A percentile compares a stretch with the other conserved stretches of the same genome.
Evolutionary conservation across 768 basidiomycete species (phyloP).

Genomic region (Leccinum arenicola): DNA sequence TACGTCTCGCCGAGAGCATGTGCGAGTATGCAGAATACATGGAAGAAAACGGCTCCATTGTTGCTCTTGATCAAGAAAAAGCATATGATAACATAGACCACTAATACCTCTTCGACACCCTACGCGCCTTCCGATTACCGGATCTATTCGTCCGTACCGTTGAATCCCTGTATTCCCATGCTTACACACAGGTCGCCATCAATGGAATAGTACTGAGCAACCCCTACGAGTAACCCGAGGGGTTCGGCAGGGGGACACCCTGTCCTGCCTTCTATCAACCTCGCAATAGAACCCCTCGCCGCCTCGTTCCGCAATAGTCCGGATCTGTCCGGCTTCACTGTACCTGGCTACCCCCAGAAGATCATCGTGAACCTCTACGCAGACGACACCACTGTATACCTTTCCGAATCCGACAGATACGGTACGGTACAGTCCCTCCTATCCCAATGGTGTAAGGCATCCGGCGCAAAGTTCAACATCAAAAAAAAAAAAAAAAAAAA

Average conservation of each 20-base stretch:
- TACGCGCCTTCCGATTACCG: background rate
- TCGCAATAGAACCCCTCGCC: constrained; percentile 28
- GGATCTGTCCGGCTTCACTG: background rate
- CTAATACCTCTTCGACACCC: constrained; percentile 19
- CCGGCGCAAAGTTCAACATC: too few relatives aligned
- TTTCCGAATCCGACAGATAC: background rate
- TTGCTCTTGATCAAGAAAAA: constrained; percentile 39
- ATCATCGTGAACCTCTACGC: background rate
- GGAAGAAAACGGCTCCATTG: constrained; percentile 26
- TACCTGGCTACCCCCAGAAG: background rate
- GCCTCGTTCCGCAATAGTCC: background rate
- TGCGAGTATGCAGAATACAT: constrained; percentile 12
- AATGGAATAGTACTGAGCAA: background rate
- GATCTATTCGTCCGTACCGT: background rate
- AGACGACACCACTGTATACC: background rate
- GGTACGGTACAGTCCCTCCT: fast-evolving
- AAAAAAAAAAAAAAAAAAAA: too few relatives aligned
- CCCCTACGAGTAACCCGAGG: constrained; percentile 15
- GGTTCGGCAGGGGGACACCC: constrained; percentile 35
- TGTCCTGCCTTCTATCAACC: constrained; percentile 33
- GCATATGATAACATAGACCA: constrained; percentile 36
- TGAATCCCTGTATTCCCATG: background rate
- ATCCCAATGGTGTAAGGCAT: too few relatives aligned
- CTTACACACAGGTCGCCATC: background rate
- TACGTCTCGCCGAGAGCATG: constrained; percentile 24